Evolutionary conservation across 2,329 filamentous ascomycete genomes (phyloP).

Genomic region (Lachnellula cervina): DNA sequence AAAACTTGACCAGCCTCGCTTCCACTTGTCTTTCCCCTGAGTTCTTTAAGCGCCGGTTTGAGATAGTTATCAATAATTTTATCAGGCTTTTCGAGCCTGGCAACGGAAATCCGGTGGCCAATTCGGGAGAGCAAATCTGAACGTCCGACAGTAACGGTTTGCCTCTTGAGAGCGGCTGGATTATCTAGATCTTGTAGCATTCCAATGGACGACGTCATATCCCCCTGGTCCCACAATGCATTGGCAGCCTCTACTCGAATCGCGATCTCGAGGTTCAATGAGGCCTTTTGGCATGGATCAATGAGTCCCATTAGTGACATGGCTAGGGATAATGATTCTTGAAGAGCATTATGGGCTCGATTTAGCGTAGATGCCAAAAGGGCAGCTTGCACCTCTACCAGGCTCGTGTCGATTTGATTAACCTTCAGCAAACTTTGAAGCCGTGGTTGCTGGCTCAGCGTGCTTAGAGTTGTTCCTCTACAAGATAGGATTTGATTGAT

Average conservation of each 20-base stretch:
- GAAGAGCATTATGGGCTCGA: slow-evolving; percentile 72
- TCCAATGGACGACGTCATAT: slow-evolving; percentile 80
- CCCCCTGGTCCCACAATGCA: slow-evolving; percentile 90
- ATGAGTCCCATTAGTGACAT: slow-evolving; percentile 78
- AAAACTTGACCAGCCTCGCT: slow-evolving; percentile 81
- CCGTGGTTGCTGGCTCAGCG: slow-evolving; percentile 65
- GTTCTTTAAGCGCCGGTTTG: slow-evolving; percentile 73
- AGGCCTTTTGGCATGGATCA: slow-evolving; percentile 62
- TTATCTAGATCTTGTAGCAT: slow-evolving; percentile 74
- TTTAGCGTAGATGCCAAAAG: slow-evolving; percentile 70
- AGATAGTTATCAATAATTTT: slow-evolving; percentile 85
- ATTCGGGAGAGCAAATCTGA: slow-evolving; percentile 82
- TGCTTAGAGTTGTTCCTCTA: slow-evolving; percentile 75
- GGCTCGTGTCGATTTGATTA: slow-evolving; percentile 57
- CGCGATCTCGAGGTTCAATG: slow-evolving; percentile 70
- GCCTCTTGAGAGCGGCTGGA: slow-evolving; percentile 56
- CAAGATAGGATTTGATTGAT: slow-evolving; percentile 77
- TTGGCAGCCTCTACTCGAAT: slow-evolving; percentile 80
- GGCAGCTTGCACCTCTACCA: slow-evolving; percentile 72
- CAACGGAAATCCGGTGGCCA: slow-evolving; percentile 83
- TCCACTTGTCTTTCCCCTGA: slow-evolving; percentile 63
- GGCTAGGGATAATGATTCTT: slow-evolving; percentile 82
- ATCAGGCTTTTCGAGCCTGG: slow-evolving; percentile 85
- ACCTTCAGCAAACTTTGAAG: slow-evolving; percentile 59
- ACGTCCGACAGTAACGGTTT: slow-evolving; percentile 66